phyloP scores from a whole-genome alignment of 176 grass and related monocot species.

The Olyra latifolia region DNA sequence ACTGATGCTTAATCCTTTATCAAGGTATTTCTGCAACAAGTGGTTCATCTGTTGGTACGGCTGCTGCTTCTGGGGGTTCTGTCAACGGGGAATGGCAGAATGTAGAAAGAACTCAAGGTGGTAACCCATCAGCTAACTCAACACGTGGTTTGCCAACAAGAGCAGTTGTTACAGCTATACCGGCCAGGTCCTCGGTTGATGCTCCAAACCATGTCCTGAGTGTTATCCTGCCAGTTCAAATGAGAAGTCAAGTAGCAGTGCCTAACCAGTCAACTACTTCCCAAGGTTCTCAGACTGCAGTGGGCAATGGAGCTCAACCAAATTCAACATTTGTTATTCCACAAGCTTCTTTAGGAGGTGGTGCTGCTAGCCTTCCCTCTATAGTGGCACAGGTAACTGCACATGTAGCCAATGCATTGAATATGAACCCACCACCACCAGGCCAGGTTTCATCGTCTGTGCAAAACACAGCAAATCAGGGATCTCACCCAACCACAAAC shows the following conservation, averaged over 20 bases:
- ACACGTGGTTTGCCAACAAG: constrained; percentile 65
- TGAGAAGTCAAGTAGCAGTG: constrained; percentile 51
- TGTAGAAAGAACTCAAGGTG: constrained; percentile 48
- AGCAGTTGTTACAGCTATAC: constrained; percentile 67
- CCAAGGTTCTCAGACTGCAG: constrained; percentile 40
- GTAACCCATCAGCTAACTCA: constrained; percentile 41
- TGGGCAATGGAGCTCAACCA: constrained; percentile 41
- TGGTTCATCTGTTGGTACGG: constrained; percentile 43
- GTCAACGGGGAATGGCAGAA: constrained; percentile 25
- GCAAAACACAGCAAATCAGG: constrained; percentile 39
- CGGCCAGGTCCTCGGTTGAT: constrained; percentile 50
- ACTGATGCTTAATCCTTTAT: constrained; percentile 18
- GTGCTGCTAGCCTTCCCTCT: constrained; percentile 52
- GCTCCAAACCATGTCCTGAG: constrained; percentile 57
- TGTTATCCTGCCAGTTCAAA: constrained; percentile 79
- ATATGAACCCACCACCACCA: constrained; percentile 18
- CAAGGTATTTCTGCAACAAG: constrained; percentile 45
- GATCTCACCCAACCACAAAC: constrained; percentile 28
- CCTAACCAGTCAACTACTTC: constrained; percentile 31
- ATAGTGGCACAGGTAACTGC: constrained; percentile 58
- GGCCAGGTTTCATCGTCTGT: constrained; percentile 41
- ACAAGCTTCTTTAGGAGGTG: constrained; percentile 58
- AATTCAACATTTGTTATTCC: constrained; percentile 35
- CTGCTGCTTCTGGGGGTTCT: constrained; percentile 24
- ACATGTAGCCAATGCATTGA: constrained; percentile 48